Evolutionary conservation across 208 protist species (phyloP), one percentile per base, ranked within the genome.

Genomic region (Angomonas deanei): DNA sequence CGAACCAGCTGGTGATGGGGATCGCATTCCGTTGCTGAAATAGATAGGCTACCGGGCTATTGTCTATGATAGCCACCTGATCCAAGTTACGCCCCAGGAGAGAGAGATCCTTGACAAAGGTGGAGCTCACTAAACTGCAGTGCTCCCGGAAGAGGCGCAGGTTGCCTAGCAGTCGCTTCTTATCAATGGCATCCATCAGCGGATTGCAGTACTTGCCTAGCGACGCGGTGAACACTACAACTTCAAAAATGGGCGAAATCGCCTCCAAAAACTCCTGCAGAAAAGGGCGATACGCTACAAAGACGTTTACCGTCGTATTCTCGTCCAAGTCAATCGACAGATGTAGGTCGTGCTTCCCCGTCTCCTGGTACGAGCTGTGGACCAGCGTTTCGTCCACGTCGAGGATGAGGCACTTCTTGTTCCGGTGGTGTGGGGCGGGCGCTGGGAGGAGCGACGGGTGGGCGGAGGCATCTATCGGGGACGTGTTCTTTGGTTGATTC

Each of bases 361-460:
- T 80, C 34, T 72, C 72, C 64, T 93, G 61, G 42, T 81, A 92
- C 23, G 70, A 84, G 67, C 86, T 92, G 75, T 96, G 89, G 66
- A 96, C 89, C 13, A 96, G 77, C 5, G 88, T 97, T 63, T 97
- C 89, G 49, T 97, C 92, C 8, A 97, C 66, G 57, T 96, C 92
- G 10, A 95, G 68, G 39, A 97, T 85, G 28, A 97, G 71, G 50
- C 81, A 86, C 68, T 93, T 91, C 53, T 84, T 88, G 39, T 66
- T 64, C 10, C 64, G 47, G 54, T 76, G 64, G n/a, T 53, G 28
- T 30, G 68, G 69, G 27, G 76, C 58, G 48, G 68, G 76, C 39
- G 54, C 36, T 3, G 90, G 82, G 42, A 96, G 80, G 34, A 96
- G 69, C 6, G 82, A 81, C 24, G 82, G 74, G 59, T 89, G 84